These are phyloP conservation scores for Suhomyces prunicola DNA, from an alignment of 805 yeast species.

Conservation along the genomic window DNA sequence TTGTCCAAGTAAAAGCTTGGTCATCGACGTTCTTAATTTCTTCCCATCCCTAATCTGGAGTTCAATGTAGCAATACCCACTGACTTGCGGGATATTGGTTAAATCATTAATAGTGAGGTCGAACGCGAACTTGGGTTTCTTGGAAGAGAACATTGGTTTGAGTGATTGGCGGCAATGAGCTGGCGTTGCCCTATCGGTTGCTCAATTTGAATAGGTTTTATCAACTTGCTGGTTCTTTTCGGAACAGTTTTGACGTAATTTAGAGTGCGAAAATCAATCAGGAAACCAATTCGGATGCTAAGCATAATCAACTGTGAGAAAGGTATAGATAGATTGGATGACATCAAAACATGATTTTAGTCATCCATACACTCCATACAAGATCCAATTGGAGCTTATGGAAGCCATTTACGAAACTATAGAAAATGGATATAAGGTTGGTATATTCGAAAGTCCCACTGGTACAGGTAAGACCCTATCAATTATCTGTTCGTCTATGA, in stretches of 20 bases:
- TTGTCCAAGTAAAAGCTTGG: constrained; percentile 8
- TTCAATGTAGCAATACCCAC: constrained; percentile 65
- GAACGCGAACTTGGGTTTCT: constrained; percentile 61
- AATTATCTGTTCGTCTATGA: constrained; percentile 76
- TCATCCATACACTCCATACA: constrained; percentile 83
- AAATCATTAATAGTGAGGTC: constrained; percentile 61
- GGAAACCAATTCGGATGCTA: background rate
- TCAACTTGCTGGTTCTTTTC: background rate
- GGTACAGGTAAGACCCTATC: constrained; percentile 94
- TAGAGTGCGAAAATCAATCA: background rate
- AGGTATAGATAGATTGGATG: background rate
- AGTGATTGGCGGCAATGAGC: background rate
- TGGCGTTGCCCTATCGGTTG: background rate
- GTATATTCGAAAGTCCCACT: constrained; percentile 88
- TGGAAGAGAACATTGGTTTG: constrained; percentile 14
- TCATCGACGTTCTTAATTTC: constrained; percentile 12
- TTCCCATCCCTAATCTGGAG: constrained; percentile 57
- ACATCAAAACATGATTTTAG: constrained; percentile 12
- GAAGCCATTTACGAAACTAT: constrained; percentile 64
- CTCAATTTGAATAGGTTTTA: background rate
- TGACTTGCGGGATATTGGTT: constrained; percentile 78
- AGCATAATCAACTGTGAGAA: background rate
- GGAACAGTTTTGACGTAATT: background rate
- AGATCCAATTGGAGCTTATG: constrained; percentile 78
- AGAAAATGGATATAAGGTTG: constrained; percentile 55